Evolutionary conservation across 1,284 basidiomycete species (phyloP), one percentile per base, ranked within the genome.

Genomic region (Earliella scabrosa): DNA sequence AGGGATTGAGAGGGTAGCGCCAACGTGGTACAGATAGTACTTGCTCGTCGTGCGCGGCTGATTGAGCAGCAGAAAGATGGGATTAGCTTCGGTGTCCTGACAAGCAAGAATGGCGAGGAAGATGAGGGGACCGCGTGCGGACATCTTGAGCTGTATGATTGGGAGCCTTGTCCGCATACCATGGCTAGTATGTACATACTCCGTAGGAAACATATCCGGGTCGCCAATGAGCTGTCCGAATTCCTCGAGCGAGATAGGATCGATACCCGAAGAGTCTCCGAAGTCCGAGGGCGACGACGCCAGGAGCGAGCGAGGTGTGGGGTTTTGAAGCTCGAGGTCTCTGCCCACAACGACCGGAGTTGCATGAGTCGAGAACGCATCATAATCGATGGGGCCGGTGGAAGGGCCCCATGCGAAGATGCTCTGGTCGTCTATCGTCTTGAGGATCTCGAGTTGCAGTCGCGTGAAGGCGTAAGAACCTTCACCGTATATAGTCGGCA

Each of bases 381-480:
- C 18, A 13, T 35, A 50, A 21, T 40, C 31, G 20, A 50, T 35
- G 13, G 49, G 35, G 16, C 36, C 18, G 16, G n/a, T n/a, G n/a
- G n/a, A n/a, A n/a, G 18, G 18, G 18, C 51, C 54, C 55, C 55
- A 57, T 4, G 50, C 55, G 36, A 57, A 57, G 50, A 57, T 46
- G 14, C 10, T 47, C 11, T 52, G 45, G 29, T 57, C 55, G 0
- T 21, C 5, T 3, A 34, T 36, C 5, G 34, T 26, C 24, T 40
- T 48, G 36, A 52, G 43, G 23, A 57, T 57, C 45, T 57, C 55
- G 18, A 48, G 36, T 21, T 57, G 55, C 26, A 57, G 40, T 1
- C 55, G 39, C 11, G 31, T 39, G 55, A 57, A 57, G 20, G 55
- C 55, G 5, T 27, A 21, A 16, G 21, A 14, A 16, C 55, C 55